phyloP scores from a whole-genome alignment of 2,329 filamentous ascomycete species.

The Neodidymelliopsis sp. region DNA sequence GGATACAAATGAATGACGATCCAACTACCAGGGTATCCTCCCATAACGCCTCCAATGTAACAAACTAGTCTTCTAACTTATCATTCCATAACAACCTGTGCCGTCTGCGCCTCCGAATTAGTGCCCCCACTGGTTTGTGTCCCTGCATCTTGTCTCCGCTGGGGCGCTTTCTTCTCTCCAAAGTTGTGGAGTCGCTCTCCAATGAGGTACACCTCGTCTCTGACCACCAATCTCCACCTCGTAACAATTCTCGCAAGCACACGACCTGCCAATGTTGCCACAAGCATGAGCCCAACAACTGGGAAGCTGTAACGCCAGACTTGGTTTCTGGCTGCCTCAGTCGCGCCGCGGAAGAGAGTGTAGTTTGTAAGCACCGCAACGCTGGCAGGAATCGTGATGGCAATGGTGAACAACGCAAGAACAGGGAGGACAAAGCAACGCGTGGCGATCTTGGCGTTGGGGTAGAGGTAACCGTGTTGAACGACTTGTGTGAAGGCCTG shows the following conservation, averaged over 20 bases:
- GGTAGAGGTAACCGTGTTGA: constrained; percentile 74
- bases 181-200: constrained; percentile 96
- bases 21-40: constrained; percentile 11
- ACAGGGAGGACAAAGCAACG: constrained; percentile 86
- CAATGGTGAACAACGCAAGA: constrained; percentile 65
- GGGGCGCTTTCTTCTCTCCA: constrained; percentile 61
- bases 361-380: constrained; percentile 63
- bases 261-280: constrained; percentile 60
- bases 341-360: constrained; percentile 48
- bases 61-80: not conserved
- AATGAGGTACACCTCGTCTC: constrained; percentile 95
- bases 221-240: constrained; percentile 80
- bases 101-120: not conserved
- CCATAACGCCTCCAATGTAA: constrained; percentile 9
- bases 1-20: constrained; percentile 10
- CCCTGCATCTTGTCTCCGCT: constrained; percentile 4
- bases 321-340: constrained; percentile 58
- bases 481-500: constrained; percentile 77
- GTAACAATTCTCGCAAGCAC: constrained; percentile 66
- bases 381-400: constrained; percentile 70
- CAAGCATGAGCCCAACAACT: constrained; percentile 56
- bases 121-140: not conserved
- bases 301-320: constrained; percentile 80
- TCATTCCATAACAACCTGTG: not conserved
- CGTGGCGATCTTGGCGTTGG: constrained; percentile 80